These are phyloP conservation scores for Russula sp. DNA, from an alignment of 768 basidiomycete species.

Conservation along the genomic window DNA sequence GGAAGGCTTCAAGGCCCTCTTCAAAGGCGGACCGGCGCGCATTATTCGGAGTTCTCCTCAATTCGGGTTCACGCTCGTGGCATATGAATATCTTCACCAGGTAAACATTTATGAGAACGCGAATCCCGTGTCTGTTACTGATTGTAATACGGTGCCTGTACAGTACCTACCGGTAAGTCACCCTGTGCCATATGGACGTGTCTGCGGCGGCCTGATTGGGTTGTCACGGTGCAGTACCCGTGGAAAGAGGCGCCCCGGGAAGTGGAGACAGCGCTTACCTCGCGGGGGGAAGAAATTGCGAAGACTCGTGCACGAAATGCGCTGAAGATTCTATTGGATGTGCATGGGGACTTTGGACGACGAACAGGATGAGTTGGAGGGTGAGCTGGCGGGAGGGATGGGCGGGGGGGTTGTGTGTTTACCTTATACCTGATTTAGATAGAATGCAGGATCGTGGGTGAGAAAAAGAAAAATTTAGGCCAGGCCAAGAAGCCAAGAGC, in stretches of 20 bases:
- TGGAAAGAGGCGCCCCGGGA: constrained; percentile 62
- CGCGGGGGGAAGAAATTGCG: constrained; percentile 74
- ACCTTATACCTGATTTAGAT: background rate
- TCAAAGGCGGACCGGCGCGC: constrained; percentile 88
- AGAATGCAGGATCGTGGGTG: background rate
- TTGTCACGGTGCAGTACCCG: constrained; percentile 55
- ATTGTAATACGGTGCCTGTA: background rate
- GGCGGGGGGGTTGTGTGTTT: background rate
- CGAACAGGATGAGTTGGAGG: constrained; percentile 1
- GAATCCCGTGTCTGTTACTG: background rate
- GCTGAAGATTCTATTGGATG: constrained; percentile 83
- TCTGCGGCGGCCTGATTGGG: constrained; percentile 8
- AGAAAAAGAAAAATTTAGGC: background rate
- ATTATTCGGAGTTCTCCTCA: constrained; percentile 84
- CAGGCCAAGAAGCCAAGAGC: no score
- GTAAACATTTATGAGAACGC: constrained; percentile 27
- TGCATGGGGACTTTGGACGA: constrained; percentile 69
- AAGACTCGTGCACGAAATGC: constrained; percentile 91
- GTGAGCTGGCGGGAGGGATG: background rate
- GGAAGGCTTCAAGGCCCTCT: constrained; percentile 84
- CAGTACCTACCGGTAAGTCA: constrained; percentile 20
- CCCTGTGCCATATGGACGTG: background rate
- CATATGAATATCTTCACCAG: constrained; percentile 66
- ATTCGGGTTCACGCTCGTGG: constrained; percentile 90
- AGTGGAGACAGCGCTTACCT: constrained; percentile 63